These are phyloP conservation scores for Brassica incana DNA, from an alignment of 345 rosid genomes.

Conservation along the genomic window DNA sequence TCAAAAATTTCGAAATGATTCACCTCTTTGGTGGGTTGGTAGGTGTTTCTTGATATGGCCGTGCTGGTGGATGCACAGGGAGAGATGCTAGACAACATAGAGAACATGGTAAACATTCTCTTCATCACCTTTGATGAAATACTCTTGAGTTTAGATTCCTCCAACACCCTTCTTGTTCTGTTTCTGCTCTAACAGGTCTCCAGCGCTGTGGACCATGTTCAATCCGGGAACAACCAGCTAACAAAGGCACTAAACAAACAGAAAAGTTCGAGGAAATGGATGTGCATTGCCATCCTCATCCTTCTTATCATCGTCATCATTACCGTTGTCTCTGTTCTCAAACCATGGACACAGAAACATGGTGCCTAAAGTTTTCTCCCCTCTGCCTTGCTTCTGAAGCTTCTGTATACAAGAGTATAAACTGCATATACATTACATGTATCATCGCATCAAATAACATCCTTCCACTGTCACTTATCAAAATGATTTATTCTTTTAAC, in stretches of 20 bases:
- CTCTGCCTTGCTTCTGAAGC: slow-evolving; percentile 6
- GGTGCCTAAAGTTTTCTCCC: slow-evolving; percentile 46
- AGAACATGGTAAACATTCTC: slow-evolving; percentile 62
- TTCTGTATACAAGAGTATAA: slow-evolving; percentile 30
- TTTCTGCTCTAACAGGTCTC: slow-evolving; percentile 56
- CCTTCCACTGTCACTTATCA: slow-evolving; percentile 14
- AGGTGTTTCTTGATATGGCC: slow-evolving; percentile 95
- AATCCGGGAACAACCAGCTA: slow-evolving; percentile 71
- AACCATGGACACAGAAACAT: slow-evolving; percentile 76
- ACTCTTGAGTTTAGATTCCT: background rate
- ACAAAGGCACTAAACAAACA: slow-evolving; percentile 71
- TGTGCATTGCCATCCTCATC: slow-evolving; percentile 81
- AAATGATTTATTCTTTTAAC: slow-evolving; percentile 28
- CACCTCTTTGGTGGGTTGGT: slow-evolving; percentile 22
- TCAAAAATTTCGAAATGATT: background rate
- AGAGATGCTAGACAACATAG: slow-evolving; percentile 91
- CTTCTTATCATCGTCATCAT: slow-evolving; percentile 75
- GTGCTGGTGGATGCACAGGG: slow-evolving; percentile 95
- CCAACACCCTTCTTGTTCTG: slow-evolving; percentile 5
- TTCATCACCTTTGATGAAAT: background rate
- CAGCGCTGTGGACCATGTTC: slow-evolving; percentile 89
- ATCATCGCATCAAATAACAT: background rate
- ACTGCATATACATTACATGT: slow-evolving; percentile 26
- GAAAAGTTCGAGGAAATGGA: slow-evolving; percentile 87
- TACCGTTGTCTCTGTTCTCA: slow-evolving; percentile 60